Percentiles rank a stretch among this genome's conserved stretches.
phyloP scores from a whole-genome alignment of 345 rosid genomes.

The Eutrema heterophyllum region DNA sequence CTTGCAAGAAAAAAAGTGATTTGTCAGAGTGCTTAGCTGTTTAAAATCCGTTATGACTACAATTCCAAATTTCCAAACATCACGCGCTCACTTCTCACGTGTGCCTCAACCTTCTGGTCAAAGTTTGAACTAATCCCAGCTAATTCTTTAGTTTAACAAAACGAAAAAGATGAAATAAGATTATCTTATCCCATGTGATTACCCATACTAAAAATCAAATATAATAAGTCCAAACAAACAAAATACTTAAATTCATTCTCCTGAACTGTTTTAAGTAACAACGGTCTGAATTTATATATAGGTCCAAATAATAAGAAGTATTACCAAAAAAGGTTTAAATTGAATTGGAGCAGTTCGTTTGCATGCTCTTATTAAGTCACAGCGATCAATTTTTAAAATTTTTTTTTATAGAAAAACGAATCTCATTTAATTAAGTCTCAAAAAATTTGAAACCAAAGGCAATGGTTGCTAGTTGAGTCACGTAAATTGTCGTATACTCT shows the following conservation, averaged over 20 bases:
- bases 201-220: not conserved
- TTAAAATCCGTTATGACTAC: not conserved
- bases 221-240: not conserved
- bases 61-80: not conserved
- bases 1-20: not conserved
- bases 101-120: conserved; percentile 15
- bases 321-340: not conserved
- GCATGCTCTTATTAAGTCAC: not conserved
- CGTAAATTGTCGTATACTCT: conserved; percentile 18
- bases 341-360: not conserved
- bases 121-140: conserved; percentile 19
- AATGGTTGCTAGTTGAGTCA: conserved; percentile 29
- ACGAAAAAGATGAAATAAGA: no score
- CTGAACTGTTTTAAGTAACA: not conserved
- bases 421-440: not conserved
- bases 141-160: not conserved
- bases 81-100: conserved; percentile 17
- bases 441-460: not conserved
- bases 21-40: conserved; percentile 32
- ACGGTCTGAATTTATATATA: not conserved
- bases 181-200: not conserved
- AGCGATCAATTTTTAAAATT: not conserved
- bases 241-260: not conserved
- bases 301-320: not conserved
- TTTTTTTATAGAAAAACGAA: not conserved